phyloP scores from a whole-genome alignment of 441 rosid genomes.

The Gossypium davidsonii region DNA sequence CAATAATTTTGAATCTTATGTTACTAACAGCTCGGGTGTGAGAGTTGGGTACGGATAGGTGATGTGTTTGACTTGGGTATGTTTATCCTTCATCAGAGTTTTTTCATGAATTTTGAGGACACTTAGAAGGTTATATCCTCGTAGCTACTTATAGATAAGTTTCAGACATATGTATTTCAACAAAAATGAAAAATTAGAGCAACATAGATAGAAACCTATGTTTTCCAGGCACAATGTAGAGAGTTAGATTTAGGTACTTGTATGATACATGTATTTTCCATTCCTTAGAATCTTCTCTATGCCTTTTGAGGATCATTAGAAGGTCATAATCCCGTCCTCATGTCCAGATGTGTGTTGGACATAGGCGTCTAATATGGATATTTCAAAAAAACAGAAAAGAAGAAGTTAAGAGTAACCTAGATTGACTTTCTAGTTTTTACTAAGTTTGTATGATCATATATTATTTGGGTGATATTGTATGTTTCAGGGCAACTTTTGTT shows the following conservation, averaged over 20 bases:
- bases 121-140: too few species aligned
- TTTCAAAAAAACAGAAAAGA: not conserved
- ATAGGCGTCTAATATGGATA: not conserved
- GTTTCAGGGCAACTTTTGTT: constrained; percentile 76
- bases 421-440: not conserved
- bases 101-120: too few species aligned
- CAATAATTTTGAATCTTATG: not conserved
- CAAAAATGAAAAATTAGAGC: too few species aligned
- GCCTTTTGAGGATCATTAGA: not conserved
- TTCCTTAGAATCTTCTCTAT: not conserved
- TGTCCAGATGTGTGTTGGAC: not conserved
- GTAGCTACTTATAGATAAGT: too few species aligned
- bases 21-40: not conserved
- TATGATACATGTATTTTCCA: not conserved
- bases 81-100: too few species aligned
- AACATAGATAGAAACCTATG: too few species aligned
- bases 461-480: not conserved
- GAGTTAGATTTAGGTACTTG: not conserved
- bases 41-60: too few species aligned
- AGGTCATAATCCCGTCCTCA: not conserved
- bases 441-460: not conserved
- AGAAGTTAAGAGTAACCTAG: not conserved
- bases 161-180: too few species aligned
- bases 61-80: too few species aligned
- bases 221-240: too few species aligned